Conservation (phyloP, 768 basidiomycete species). For the Pleurotus tuoliensis region DNA sequence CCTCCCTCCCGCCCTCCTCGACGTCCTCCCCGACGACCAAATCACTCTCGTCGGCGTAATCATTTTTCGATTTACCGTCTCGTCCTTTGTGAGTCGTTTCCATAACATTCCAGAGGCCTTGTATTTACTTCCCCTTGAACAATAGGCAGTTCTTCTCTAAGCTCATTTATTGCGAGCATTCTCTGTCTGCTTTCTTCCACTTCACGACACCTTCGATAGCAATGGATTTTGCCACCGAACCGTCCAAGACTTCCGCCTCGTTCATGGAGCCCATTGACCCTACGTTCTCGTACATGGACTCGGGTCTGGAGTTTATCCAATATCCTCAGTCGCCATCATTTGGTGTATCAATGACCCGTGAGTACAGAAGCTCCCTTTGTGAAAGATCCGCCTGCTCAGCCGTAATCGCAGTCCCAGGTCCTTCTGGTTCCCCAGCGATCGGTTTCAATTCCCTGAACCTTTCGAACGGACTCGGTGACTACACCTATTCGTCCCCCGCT, state of each 20-base stretch:
- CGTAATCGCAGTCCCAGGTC: constrained; percentile 42
- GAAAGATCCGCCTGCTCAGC: constrained; percentile 11
- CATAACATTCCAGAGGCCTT: constrained; percentile 36
- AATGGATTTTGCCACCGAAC: constrained; percentile 39
- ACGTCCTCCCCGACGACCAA: constrained; percentile 3
- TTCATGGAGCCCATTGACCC: constrained; percentile 46
- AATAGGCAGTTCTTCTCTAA: constrained; percentile 21
- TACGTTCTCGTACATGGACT: constrained; percentile 47
- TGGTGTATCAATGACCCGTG: constrained; percentile 59
- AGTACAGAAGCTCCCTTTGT: constrained; percentile 25
- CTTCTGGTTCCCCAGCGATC: constrained; percentile 54
- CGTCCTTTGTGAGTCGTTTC: constrained; percentile 21
- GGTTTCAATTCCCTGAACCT: constrained; percentile 63
- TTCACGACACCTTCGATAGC: constrained; percentile 28
- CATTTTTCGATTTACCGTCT: constrained; percentile 14
- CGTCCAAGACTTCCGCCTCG: constrained; percentile 38
- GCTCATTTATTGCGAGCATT: constrained; percentile 18
- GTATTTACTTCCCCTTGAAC: constrained; percentile 21
- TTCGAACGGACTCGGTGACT: constrained; percentile 45
- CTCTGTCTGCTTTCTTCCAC: constrained; percentile 23
- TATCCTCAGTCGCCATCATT: constrained; percentile 50
- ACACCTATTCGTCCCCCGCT: constrained; percentile 53
- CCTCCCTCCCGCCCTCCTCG: constrained; percentile 18
- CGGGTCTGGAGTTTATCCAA: constrained; percentile 59
- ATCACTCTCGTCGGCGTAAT: constrained; percentile 14